Evolutionary conservation across 1,284 basidiomycete genomes (phyloP), one percentile per base, ranked within the genome.

Genomic region (Cryptococcus sp.): DNA sequence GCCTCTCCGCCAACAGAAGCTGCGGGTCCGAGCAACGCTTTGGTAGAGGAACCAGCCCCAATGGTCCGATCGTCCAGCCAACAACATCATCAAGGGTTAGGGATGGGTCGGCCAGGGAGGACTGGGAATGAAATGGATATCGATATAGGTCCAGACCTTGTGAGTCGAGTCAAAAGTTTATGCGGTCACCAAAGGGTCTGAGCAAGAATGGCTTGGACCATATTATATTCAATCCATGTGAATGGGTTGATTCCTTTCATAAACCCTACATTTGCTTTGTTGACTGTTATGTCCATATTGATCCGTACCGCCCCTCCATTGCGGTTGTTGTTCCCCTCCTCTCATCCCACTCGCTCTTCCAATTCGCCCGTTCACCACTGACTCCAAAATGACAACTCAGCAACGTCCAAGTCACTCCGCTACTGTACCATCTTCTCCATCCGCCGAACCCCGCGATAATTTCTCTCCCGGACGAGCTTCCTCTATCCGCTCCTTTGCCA

Each of bases 11-110:
- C 22, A 20, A 37, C n/a, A 4, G 39, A 23, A 45, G 50, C 20
- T 40, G 43, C 17, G 47, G 46, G n/a, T 19, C 17, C 11, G 46
- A 16, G 16, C 26, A 44, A 15, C 26, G 29, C 17, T 13, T 3
- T 51, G 37, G 16, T 39, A 38, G 44, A 29, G 45, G 20, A 38
- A 11, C 38, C 43, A 5, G 37, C 46, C 6, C 46, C 29, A 34
- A 34, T 34, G 29, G 8, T 4, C 29, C 19, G 5, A 56, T 48
- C 22, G 53, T 34, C 20, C 34, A 55, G 46, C 46, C 47, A 58
- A 25, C 46, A 53, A 26, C 62, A 61, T 49, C 58, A 62, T 49
- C 58, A 62, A 48, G 62, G 55, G 16, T 44, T 66, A 11, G 64
- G 62, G 11, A 66, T 55, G 51, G 64, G 64, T n/a, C 57, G 59